A percentile compares a stretch with the other conserved stretches of the same genome.
phyloP scores from a whole-genome alignment of 306 rosid genomes.

The Vigna unguiculata region DNA sequence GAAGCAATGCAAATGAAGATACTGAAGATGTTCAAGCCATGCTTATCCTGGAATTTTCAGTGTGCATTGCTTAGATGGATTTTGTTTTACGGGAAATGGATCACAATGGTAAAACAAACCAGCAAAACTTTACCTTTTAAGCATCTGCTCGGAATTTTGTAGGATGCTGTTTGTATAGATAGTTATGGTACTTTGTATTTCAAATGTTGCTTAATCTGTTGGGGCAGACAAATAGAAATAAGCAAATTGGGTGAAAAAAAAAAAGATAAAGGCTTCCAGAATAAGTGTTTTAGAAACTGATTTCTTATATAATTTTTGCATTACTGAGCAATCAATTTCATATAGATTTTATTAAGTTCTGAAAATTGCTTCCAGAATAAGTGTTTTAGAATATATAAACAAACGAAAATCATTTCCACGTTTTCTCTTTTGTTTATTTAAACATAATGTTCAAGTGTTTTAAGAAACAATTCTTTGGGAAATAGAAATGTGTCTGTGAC shows the following conservation, averaged over 20 bases:
- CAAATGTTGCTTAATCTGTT: background rate
- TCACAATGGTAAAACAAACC: background rate
- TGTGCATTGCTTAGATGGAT: constrained; percentile 22
- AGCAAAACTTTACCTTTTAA: background rate
- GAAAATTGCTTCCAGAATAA: background rate
- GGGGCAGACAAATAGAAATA: background rate
- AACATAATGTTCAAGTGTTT: background rate
- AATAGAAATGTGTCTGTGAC: background rate
- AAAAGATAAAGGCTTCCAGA: background rate
- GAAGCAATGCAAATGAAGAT: background rate
- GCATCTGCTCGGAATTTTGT: background rate
- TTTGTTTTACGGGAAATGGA: constrained; percentile 10
- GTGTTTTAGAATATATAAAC: too few species aligned
- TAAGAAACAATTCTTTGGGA: background rate
- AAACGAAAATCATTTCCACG: too few species aligned
- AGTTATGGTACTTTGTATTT: background rate
- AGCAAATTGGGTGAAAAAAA: background rate
- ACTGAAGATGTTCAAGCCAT: constrained; percentile 10
- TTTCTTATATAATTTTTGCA: background rate
- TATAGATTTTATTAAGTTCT: background rate
- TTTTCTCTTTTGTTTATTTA: background rate
- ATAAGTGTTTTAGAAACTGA: background rate
- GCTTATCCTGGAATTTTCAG: background rate
- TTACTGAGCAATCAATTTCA: background rate
- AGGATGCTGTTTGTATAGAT: constrained; percentile 19